Evolutionary conservation across 768 basidiomycete species (phyloP).

Genomic region (Tricholomella constricta): DNA sequence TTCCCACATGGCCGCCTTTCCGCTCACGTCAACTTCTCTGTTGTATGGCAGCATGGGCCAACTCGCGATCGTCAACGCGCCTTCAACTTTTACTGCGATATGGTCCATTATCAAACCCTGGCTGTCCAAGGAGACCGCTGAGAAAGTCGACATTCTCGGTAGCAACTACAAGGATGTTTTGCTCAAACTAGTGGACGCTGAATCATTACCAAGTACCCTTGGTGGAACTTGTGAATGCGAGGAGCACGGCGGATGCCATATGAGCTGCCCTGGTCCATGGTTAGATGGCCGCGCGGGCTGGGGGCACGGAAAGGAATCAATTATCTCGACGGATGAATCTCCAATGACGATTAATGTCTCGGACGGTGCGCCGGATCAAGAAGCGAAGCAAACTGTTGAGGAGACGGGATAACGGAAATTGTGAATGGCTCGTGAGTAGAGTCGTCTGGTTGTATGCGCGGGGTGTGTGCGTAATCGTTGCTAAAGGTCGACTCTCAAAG

Average conservation of each 20-base stretch:
- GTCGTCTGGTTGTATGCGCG: too few species aligned
- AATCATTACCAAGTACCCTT: conserved; percentile 59
- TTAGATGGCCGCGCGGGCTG: conserved; percentile 57
- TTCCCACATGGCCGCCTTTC: not conserved
- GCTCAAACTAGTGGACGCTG: conserved; percentile 60
- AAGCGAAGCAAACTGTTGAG: not conserved
- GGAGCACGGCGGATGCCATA: conserved; percentile 55
- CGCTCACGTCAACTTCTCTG: not conserved
- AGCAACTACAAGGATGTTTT: conserved; percentile 58
- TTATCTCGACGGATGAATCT: not conserved
- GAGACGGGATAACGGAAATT: not conserved
- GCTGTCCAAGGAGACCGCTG: conserved; percentile 71
- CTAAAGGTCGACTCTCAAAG: not conserved
- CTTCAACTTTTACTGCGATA: conserved; percentile 70
- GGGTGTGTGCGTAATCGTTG: not conserved
- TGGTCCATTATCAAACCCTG: conserved; percentile 72
- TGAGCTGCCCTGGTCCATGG: conserved; percentile 74
- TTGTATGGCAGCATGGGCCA: conserved; percentile 61
- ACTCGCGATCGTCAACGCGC: conserved; percentile 71
- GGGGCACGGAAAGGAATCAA: conserved; percentile 35
- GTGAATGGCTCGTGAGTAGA: too few species aligned
- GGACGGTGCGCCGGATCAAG: not conserved
- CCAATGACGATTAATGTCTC: not conserved
- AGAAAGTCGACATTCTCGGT: conserved; percentile 69
- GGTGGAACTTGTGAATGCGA: conserved; percentile 71